phyloP scores from a whole-genome alignment of 2,329 filamentous ascomycete species.

The Cercospora brassicicola region DNA sequence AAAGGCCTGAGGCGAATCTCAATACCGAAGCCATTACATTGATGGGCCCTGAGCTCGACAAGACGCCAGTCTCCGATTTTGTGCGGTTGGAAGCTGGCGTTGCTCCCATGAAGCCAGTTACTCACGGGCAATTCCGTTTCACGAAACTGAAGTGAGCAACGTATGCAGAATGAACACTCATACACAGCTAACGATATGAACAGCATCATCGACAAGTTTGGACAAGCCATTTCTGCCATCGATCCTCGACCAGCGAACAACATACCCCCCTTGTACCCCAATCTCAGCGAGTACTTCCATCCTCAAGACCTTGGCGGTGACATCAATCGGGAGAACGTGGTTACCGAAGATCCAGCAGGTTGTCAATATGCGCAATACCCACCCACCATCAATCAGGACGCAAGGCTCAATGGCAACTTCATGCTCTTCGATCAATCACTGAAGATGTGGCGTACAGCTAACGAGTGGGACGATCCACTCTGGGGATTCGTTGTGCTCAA shows the following conservation, averaged over 20 bases:
- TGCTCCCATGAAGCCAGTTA: slow-evolving; percentile 48
- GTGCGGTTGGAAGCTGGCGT: not conserved
- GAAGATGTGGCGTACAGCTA: slow-evolving; percentile 5
- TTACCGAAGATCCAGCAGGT: not conserved
- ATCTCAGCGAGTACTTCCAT: slow-evolving; percentile 24
- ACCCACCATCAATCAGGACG: not conserved
- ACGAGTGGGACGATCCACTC: slow-evolving; percentile 18
- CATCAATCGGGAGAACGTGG: not conserved
- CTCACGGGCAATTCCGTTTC: slow-evolving; percentile 52
- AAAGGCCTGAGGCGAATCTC: not conserved
- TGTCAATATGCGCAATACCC: not conserved
- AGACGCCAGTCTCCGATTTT: slow-evolving; percentile 9
- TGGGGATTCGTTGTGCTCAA: slow-evolving; percentile 17
- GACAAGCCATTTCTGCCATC: not conserved
- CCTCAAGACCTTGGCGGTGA: slow-evolving; percentile 3
- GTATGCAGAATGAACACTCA: no score
- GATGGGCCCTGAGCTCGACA: slow-evolving; percentile 7
- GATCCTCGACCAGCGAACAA: slow-evolving; percentile 39
- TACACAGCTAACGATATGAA: not conserved
- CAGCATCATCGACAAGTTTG: not conserved
- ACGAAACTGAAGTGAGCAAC: slow-evolving; percentile 40
- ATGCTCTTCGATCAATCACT: slow-evolving; percentile 34
- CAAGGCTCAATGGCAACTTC: not conserved
- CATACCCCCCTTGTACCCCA: slow-evolving; percentile 25
- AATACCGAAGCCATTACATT: not conserved